Conservation (phyloP, 1,284 basidiomycete genomes). For the Dichomitus squalens region DNA sequence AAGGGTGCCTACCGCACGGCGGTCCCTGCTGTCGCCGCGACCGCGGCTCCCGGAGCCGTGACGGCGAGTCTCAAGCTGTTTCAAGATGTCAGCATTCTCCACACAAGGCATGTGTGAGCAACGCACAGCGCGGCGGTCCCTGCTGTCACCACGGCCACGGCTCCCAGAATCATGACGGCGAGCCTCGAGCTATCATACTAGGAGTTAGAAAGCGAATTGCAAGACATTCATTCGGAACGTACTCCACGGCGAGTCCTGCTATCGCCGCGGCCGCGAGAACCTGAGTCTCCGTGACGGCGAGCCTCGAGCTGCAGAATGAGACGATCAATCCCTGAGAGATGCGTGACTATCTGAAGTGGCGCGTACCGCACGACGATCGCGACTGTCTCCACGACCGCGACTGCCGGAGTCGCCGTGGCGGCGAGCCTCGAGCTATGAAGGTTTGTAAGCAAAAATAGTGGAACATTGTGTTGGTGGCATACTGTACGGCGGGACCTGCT, state of each 20-base stretch:
- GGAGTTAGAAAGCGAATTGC: background rate
- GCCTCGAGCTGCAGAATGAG: background rate
- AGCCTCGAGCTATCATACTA: background rate
- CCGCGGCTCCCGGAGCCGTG: conserved; percentile 12
- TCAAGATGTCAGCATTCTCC: background rate
- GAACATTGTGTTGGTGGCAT: background rate
- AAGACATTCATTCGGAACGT: background rate
- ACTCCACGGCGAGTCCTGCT: conserved; percentile 6
- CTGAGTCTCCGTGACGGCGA: conserved; percentile 15
- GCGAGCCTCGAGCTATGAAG: conserved; percentile 8
- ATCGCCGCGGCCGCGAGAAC: conserved; percentile 14
- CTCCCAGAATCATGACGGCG: conserved; percentile 8
- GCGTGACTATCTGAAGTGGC: too few relatives aligned
- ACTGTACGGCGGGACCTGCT: conserved; percentile 8
- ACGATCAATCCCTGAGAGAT: too few relatives aligned
- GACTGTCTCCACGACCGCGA: conserved; percentile 20
- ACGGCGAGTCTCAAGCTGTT: conserved; percentile 8
- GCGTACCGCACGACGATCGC: conserved; percentile 1
- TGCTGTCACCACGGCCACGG: conserved; percentile 10
- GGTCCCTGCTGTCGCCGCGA: conserved; percentile 14
- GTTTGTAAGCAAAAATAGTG: background rate
- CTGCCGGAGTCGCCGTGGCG: conserved; percentile 21
- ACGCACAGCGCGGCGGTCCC: background rate
- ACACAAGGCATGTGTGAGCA: background rate
- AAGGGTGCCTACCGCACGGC: conserved; percentile 9